Base-by-base conservation (phyloP, 2,329 filamentous ascomycete genomes). In the Paecilomyces sp. region DNA sequence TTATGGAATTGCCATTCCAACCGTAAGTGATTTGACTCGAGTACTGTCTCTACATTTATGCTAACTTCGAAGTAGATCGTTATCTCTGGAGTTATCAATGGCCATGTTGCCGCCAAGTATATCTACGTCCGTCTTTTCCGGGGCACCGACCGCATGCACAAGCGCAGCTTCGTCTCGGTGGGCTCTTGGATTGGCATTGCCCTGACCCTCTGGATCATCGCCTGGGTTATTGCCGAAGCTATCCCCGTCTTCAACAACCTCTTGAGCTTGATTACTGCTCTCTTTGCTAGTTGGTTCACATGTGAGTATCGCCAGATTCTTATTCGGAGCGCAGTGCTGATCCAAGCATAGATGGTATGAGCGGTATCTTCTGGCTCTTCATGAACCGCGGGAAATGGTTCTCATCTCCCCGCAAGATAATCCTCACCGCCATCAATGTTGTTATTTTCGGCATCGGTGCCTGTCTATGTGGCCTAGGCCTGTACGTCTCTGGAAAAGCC, bases 71-170 rank as follows among this genome's bases (percentile, higher is more conserved):
- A 18, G 7, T 15, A 74, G 73, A 90, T 90, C 60, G 77, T 90
- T 55, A 84, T 91, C 56, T 85, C 87, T 0, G 88, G 88, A 57
- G 86, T 89, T 6, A 87, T 91, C 63, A 87, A 88, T 68, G 86
- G 83, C 12, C 84, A 87, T 61, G 83, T 90, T 1, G 85, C 85
- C 1, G 80, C 80, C 58, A 88, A 88, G 67, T 87, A 87, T 65
- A 77, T 89, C 60, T 90, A 88, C 67, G 75, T 84, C 3, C 83
- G 87, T 31, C 69, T 87, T 7, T 89, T 88, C 75, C 76, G 80
- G 22, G 81, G 83, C 61, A 86, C 83, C 7, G 80, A 83, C 65
- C 81, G 82, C 65, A 76, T 84, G 71, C 75, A 78, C 58, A 78
- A 80, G 64, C 77, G 78, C 54, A 84, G 80, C 54, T 75, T 74